These are phyloP conservation scores for Tolypocladium amazonense DNA, from an alignment of 2,329 filamentous ascomycete species.

Conservation along the genomic window DNA sequence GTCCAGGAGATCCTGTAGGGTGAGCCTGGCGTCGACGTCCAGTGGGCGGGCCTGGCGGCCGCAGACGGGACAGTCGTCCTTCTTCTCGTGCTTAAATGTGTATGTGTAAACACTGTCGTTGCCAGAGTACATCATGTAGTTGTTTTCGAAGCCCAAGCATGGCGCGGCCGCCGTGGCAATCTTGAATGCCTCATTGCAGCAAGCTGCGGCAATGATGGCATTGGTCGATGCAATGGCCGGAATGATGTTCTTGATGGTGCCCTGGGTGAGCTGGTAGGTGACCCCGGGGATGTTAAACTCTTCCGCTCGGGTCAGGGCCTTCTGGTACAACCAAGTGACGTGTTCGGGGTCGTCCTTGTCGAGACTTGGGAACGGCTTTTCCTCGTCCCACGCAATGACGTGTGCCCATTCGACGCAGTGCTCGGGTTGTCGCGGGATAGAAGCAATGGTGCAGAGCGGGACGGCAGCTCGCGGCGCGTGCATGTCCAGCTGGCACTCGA, in stretches of 20 bases:
- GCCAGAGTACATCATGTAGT: conserved; percentile 99
- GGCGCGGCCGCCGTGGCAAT: conserved; percentile 77
- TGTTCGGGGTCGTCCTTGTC: conserved; percentile 96
- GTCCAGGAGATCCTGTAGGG: conserved; percentile 76
- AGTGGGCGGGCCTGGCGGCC: conserved; percentile 72
- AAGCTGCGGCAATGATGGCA: conserved; percentile 88
- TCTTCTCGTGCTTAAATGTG: conserved; percentile 91
- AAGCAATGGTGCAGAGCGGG: conserved; percentile 90
- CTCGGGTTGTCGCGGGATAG: conserved; percentile 91
- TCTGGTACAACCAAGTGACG: conserved; percentile 91
- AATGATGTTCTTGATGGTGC: conserved; percentile 98
- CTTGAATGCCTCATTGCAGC: conserved; percentile 96
- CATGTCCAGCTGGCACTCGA: conserved; percentile 98
- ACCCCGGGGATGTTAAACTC: conserved; percentile 90
- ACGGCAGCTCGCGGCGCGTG: conserved; percentile 96
- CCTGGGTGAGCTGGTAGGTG: conserved; percentile 91
- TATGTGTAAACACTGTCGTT: conserved; percentile 95
- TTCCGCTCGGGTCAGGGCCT: conserved; percentile 66
- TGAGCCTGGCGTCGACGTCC: conserved; percentile 57
- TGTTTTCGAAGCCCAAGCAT: conserved; percentile 64
- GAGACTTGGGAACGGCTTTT: conserved; percentile 71
- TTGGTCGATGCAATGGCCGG: conserved; percentile 97
- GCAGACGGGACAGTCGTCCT: conserved; percentile 90
- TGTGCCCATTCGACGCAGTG: conserved; percentile 99
- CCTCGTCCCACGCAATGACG: conserved; percentile 90